Evolutionary conservation across 805 yeast genomes (phyloP), one percentile per base, ranked within the genome.

Genomic region (Hanseniaspora valbyensis): DNA sequence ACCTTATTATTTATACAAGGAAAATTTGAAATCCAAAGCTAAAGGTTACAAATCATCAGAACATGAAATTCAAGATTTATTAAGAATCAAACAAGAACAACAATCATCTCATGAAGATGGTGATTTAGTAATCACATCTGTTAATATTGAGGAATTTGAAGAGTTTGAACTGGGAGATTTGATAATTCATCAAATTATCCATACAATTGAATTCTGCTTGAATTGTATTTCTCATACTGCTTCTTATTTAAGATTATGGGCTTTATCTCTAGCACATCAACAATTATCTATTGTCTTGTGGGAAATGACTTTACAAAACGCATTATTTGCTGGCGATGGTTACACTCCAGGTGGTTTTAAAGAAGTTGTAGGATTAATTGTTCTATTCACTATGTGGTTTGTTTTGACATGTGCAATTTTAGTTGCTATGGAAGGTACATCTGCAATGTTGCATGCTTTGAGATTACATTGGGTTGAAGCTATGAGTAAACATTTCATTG

Each of bases 391-490:
- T 21, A 79, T 92, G 83, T 92, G 99, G 99, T 88, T 92, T 65
- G 77, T 77, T 2, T 71, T 92, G 54, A 90, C 98, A 0, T 90
- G 89, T 24, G 83, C 86, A 60, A 87, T 92, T 58, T 74, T 92
- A 61, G 97, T 92, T 13, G 71, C 84, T 49, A 92, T 92, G 99
- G 99, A 92, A 68, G 99, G 98, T 53, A 92, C 99, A 0, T 87
- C 96, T 24, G 98, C 98, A 32, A 92, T 92, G 98, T 76, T 92
- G 62, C 99, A 92, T 68, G 83, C 96, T n/a, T 75, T 92, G 62
- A 85, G 99, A 73, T 76, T 92, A 62, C 98, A 92, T 66, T 92
- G 99, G 99, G 98, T 92, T 55, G 99, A 92, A 70, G 82, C 96
- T 25, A 92, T 92, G 99, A 87, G 96, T 55, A 92, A 92, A 71